phyloP scores from a whole-genome alignment of 2,329 filamentous ascomycete species.

The Zalaria sp. region DNA sequence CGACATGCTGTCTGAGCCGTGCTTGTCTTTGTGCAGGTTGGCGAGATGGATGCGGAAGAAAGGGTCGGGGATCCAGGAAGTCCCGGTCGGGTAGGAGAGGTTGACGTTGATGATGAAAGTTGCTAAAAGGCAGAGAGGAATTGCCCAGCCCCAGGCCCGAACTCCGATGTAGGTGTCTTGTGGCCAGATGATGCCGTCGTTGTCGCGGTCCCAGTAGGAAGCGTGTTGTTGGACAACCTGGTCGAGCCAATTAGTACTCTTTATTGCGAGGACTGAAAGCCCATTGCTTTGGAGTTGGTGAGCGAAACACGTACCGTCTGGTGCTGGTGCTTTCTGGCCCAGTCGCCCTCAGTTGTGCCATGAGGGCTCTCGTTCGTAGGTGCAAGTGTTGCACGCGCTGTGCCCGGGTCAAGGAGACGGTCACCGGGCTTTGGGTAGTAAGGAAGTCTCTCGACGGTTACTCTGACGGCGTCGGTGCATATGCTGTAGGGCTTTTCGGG shows the following conservation, averaged over 20 bases:
- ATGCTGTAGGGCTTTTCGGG: constrained; percentile 8
- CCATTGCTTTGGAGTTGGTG: not conserved
- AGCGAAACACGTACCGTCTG: constrained; percentile 15
- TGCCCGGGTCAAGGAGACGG: constrained; percentile 18
- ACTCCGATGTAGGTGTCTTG: constrained; percentile 36
- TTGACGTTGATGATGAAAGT: constrained; percentile 34
- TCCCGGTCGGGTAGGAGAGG: constrained; percentile 35
- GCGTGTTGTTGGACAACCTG: constrained; percentile 39
- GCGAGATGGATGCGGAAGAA: constrained; percentile 27
- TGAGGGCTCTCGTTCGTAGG: constrained; percentile 24
- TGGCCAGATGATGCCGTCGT: constrained; percentile 40
- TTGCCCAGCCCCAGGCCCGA: constrained; percentile 29
- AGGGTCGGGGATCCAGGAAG: constrained; percentile 29
- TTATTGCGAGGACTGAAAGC: not conserved
- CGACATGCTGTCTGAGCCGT: constrained; percentile 27
- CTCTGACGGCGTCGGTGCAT: constrained; percentile 8
- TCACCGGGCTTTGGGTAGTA: constrained; percentile 11
- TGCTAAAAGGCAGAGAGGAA: constrained; percentile 28
- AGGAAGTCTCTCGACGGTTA: constrained; percentile 11
- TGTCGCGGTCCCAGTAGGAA: constrained; percentile 37
- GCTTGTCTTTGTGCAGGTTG: constrained; percentile 28
- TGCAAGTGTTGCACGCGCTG: constrained; percentile 27
- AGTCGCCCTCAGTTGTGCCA: constrained; percentile 26
- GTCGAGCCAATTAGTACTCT: constrained; percentile 1
- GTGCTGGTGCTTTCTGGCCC: constrained; percentile 22